A percentile compares a stretch with the other conserved stretches of the same genome.
These are phyloP conservation scores for Jatropha curcas DNA, from an alignment of 345 rosid species.

Conservation along the genomic window DNA sequence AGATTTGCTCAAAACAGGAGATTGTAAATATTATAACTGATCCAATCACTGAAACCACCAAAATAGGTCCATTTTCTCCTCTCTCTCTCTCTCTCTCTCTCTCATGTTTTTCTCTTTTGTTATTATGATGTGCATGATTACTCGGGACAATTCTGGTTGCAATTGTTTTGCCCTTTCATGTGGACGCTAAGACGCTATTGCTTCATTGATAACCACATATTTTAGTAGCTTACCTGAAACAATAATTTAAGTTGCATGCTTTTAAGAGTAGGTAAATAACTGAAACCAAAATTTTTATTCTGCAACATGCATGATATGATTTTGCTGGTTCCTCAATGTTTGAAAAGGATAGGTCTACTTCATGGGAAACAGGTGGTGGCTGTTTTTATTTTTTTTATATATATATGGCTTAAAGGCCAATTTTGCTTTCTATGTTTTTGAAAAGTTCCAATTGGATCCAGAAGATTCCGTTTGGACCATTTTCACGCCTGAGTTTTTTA, in stretches of 20 bases:
- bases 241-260: neutral
- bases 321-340: neutral
- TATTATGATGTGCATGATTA: neutral
- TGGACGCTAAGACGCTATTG: neutral
- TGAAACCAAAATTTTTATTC: neutral
- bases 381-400: no score
- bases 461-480: no score
- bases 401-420: no score
- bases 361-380: neutral
- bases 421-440: no score
- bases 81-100: neutral
- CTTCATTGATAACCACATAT: neutral
- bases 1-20: slow-evolving; percentile 75
- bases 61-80: slow-evolving; percentile 51
- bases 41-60: slow-evolving; percentile 62
- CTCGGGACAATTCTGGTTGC: neutral
- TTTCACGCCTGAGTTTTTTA: no score
- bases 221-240: neutral
- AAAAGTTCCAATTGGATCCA: no score
- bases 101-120: neutral
- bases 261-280: neutral
- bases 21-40: slow-evolving; percentile 62
- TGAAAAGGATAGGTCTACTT: neutral
- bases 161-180: neutral
- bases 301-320: neutral